A percentile compares a stretch with the other conserved stretches of the same genome.
These are phyloP conservation scores for Kuraishia capsulata DNA, from an alignment of 805 yeast species.

Conservation along the genomic window DNA sequence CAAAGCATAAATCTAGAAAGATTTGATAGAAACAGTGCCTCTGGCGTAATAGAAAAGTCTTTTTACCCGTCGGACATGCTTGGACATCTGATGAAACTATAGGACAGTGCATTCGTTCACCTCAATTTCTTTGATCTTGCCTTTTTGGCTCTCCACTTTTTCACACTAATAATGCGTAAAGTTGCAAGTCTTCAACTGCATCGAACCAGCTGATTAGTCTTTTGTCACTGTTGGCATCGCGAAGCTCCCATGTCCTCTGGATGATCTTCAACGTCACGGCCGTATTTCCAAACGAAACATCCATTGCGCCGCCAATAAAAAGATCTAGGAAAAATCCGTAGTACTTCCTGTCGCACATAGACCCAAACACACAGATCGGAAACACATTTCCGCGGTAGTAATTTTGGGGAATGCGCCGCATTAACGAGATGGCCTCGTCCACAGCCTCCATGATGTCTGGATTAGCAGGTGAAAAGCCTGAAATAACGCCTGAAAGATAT, in stretches of 20 bases:
- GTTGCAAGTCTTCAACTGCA: neutral
- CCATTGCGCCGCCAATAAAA: neutral
- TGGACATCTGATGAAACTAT: no score
- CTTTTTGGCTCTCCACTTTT: no score
- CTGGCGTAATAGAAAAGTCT: no score
- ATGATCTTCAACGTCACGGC: neutral
- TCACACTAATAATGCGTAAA: neutral
- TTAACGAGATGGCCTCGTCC: neutral
- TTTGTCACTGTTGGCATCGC: neutral
- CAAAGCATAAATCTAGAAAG: no score
- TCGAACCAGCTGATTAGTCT: neutral
- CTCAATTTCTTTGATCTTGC: no score
- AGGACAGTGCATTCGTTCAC: no score
- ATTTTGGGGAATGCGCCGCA: neutral
- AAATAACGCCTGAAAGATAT: neutral
- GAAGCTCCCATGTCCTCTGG: neutral
- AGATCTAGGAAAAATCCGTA: neutral
- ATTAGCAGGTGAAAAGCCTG: neutral
- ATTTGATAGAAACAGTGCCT: no score
- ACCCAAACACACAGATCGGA: neutral
- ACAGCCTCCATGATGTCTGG: slow-evolving; percentile 1
- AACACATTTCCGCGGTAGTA: slow-evolving; percentile 1
- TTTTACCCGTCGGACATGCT: no score
- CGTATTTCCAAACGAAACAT: neutral
- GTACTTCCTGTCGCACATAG: neutral